Evolutionary conservation across 2,329 filamentous ascomycete genomes (phyloP).

Genomic region (Lojkania enalia): DNA sequence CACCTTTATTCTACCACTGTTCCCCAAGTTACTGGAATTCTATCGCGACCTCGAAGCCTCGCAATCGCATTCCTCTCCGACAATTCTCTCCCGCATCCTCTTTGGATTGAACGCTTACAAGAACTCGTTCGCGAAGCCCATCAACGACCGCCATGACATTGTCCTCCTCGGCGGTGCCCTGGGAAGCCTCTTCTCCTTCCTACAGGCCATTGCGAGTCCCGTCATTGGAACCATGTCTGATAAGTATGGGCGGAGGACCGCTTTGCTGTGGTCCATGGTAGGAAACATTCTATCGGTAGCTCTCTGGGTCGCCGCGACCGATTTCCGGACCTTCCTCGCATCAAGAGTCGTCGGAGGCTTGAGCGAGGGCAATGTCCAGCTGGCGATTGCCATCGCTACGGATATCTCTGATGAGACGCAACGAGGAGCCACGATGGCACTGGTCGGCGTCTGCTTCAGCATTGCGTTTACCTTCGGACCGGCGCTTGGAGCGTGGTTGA

Average conservation of each 20-base stretch:
- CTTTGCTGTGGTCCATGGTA: slow-evolving; percentile 86
- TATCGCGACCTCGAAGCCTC: slow-evolving; percentile 81
- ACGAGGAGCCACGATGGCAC: slow-evolving; percentile 89
- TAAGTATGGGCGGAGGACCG: slow-evolving; percentile 80
- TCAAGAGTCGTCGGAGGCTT: slow-evolving; percentile 89
- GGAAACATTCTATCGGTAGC: slow-evolving; percentile 93
- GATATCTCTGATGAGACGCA: slow-evolving; percentile 88
- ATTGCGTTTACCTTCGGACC: slow-evolving; percentile 97
- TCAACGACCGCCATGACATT: slow-evolving; percentile 96
- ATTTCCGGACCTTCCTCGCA: slow-evolving; percentile 95
- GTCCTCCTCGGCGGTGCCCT: slow-evolving; percentile 91
- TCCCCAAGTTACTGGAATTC: slow-evolving; percentile 96
- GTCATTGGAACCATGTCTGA: slow-evolving; percentile 89
- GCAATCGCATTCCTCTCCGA: slow-evolving; percentile 54
- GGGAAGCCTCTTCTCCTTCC: slow-evolving; percentile 88
- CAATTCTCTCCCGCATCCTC: slow-evolving; percentile 78
- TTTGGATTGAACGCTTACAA: slow-evolving; percentile 92
- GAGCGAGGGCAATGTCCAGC: slow-evolving; percentile 95
- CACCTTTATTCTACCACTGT: slow-evolving; percentile 95
- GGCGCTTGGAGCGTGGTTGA: slow-evolving; percentile 83
- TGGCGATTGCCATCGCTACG: slow-evolving; percentile 93
- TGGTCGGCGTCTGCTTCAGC: slow-evolving; percentile 95
- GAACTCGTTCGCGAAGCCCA: slow-evolving; percentile 84
- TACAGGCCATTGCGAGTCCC: slow-evolving; percentile 90
- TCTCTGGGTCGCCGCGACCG: slow-evolving; percentile 89